Evolutionary conservation across 805 yeast genomes (phyloP), one percentile per base, ranked within the genome.

Genomic region (Candida berthetii): DNA sequence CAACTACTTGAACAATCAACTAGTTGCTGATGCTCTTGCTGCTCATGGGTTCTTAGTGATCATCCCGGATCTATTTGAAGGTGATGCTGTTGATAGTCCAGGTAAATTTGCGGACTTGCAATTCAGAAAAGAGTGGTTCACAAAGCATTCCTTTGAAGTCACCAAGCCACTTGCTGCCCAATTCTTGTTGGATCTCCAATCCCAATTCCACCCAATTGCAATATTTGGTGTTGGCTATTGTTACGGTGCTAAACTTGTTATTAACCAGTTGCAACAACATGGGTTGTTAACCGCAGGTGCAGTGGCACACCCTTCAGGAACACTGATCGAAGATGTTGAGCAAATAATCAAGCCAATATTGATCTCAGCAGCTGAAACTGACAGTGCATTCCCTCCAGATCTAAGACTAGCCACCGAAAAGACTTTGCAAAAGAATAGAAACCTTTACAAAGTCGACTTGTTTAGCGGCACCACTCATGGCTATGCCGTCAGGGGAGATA

Each of bases 221-320:
- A 42, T 80, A 15, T 76, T 70, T 31, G 77, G 75, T 27, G 61
- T 80, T 44, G 95, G 95, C 27, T 78, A 85, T 67, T 86, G 96
- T 65, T 85, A 69, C 47, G 96, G 96, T 53, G 95, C 85, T 31
- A 82, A 78, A 58, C 77, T 65, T 49, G 76, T 74, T 31, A 51
- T 82, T 42, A 74, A 69, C 40, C 70, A 78, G 39, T 57, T 74
- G 25, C 56, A 66, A 3, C 50, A 50, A 25, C 67, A 58, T 3
- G 25, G 33, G 9, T 4, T 17, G 7, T 67, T 73, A 28, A 73
- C 74, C 48, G 83, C 71, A 14, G 85, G 74, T 50, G 90, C 89
- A 10, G 63, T 74, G 43, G 89, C 89, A 9, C 96, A 87, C 61
- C 95, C 96, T 4, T 80, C 90, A 4, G 70, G 79, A 45, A 78